These are phyloP conservation scores for Plasmodium inui DNA, from an alignment of 169 alveolate genomes.

Conservation along the genomic window DNA sequence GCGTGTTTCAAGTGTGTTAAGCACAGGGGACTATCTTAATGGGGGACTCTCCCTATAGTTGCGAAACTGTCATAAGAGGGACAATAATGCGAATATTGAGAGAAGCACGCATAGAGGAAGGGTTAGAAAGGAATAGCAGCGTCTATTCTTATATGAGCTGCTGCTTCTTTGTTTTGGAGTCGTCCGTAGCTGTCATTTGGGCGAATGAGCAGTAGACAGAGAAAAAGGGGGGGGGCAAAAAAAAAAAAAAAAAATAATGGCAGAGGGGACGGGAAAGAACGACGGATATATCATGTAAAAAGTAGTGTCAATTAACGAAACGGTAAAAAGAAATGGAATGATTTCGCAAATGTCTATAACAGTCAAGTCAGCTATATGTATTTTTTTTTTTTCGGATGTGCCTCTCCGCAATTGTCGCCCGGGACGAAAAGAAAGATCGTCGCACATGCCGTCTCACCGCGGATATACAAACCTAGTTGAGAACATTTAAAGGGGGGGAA, in stretches of 20 bases:
- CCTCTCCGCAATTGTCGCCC: background rate
- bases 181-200: background rate
- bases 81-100: background rate
- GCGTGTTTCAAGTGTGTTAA: background rate
- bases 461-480: background rate
- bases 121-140: background rate
- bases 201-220: background rate
- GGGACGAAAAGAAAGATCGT: background rate
- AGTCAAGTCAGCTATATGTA: background rate
- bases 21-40: background rate
- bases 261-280: background rate
- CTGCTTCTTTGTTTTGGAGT: background rate
- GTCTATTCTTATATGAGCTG: background rate
- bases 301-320: background rate
- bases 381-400: background rate
- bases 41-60: background rate
- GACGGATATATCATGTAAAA: background rate
- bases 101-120: background rate
- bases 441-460: background rate
- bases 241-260: conserved; percentile 22
- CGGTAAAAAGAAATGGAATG: background rate
- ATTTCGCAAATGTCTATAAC: background rate
- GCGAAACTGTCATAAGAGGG: background rate
- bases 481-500: background rate
- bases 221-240: background rate